These are phyloP conservation scores for Lipomyces orientalis DNA, from an alignment of 805 yeast genomes.

Conservation along the genomic window DNA sequence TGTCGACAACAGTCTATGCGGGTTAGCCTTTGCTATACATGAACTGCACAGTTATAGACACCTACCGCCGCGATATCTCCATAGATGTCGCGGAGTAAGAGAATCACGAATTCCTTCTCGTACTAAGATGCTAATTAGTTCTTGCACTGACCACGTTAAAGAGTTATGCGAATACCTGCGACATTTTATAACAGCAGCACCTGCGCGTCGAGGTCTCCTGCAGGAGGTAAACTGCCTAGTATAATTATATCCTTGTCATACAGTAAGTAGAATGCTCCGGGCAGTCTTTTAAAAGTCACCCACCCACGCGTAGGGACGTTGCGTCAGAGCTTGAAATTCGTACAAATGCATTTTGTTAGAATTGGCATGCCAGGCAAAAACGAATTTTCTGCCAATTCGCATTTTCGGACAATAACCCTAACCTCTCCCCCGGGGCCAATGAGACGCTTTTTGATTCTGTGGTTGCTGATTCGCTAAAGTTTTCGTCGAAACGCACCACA, in stretches of 20 bases:
- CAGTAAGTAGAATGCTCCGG: not conserved
- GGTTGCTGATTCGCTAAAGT: slow-evolving; percentile 11
- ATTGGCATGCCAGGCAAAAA: not conserved
- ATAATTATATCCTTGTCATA: not conserved
- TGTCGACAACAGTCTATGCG: slow-evolving; percentile 54
- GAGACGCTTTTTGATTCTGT: slow-evolving; percentile 13
- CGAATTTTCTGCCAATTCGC: not conserved
- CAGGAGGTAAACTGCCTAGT: not conserved
- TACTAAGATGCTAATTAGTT: slow-evolving; percentile 11
- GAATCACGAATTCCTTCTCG: slow-evolving; percentile 31
- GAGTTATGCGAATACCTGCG: slow-evolving; percentile 17
- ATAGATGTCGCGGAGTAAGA: slow-evolving; percentile 47
- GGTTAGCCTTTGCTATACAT: not conserved
- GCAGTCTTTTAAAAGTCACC: too few species aligned
- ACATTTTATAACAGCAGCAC: slow-evolving; percentile 12
- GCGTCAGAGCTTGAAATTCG: not conserved
- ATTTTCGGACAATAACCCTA: not conserved
- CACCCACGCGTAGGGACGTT: too few species aligned
- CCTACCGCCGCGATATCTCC: slow-evolving; percentile 73
- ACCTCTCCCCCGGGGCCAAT: slow-evolving; percentile 10
- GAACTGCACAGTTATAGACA: not conserved
- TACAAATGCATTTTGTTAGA: not conserved
- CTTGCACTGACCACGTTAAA: not conserved
- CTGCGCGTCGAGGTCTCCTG: not conserved
- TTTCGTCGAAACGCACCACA: not conserved